Percentiles rank a stretch among this genome's conserved stretches.
phyloP scores from a whole-genome alignment of 257 asterid genomes.

The Haberlea rhodopensis region DNA sequence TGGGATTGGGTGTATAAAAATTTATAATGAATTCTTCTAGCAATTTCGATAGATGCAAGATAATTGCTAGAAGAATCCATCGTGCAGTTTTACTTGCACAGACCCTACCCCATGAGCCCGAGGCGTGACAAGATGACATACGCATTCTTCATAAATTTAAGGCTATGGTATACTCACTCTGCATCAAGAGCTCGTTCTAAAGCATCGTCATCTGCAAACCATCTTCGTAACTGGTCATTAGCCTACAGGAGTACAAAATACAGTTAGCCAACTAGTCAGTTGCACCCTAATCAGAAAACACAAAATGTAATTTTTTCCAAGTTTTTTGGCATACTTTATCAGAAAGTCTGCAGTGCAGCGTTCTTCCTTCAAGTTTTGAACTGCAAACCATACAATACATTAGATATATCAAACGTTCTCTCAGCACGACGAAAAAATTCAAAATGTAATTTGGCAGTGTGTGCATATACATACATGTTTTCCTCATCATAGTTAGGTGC shows the following conservation, averaged over 20 bases:
- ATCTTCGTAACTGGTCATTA: slow-evolving; percentile 51
- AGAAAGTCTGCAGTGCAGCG: slow-evolving; percentile 72
- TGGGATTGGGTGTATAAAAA: not conserved
- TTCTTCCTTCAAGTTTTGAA: slow-evolving; percentile 85
- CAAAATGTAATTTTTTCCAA: slow-evolving; percentile 1
- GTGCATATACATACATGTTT: not conserved
- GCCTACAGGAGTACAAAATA: slow-evolving; percentile 51
- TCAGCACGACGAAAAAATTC: not conserved
- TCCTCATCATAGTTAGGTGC: not conserved
- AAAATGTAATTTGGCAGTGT: not conserved
- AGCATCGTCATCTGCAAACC: slow-evolving; percentile 89
- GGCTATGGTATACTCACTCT: slow-evolving; percentile 50
- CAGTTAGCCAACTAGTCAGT: not conserved
- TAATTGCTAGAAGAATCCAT: not conserved
- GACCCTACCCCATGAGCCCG: too few species aligned
- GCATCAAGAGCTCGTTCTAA: slow-evolving; percentile 85
- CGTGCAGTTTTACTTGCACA: too few species aligned
- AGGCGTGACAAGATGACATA: not conserved
- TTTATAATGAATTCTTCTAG: not conserved
- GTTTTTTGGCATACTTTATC: slow-evolving; percentile 63
- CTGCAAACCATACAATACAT: not conserved
- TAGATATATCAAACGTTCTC: not conserved
- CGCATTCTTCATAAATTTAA: not conserved
- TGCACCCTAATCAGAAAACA: not conserved
- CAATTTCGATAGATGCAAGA: not conserved